Evolutionary conservation across 1,139 yeast species (phyloP).

Genomic region (Pichia sp.): DNA sequence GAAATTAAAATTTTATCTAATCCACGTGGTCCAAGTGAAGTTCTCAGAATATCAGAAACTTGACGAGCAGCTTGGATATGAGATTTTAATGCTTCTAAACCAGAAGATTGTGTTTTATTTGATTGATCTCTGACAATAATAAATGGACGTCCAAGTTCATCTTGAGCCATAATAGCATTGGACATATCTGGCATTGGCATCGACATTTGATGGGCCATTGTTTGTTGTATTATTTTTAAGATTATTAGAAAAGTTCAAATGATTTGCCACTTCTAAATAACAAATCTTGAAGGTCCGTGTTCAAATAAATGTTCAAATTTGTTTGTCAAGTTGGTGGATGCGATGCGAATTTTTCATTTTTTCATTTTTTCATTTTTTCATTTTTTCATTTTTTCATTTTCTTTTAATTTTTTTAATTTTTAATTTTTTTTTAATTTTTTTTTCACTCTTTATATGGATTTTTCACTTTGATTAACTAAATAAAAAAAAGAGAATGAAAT

Average conservation of each 20-base stretch:
- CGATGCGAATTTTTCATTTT: background rate
- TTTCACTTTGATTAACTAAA: background rate
- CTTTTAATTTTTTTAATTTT: background rate
- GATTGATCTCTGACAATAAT: constrained; percentile 98
- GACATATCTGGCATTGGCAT: constrained; percentile 91
- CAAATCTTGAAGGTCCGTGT: too few relatives aligned
- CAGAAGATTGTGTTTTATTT: constrained; percentile 83
- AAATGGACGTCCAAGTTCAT: constrained; percentile 98
- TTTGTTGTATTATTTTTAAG: background rate
- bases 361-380: background rate
- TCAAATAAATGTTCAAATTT: too few relatives aligned
- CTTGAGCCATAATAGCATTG: constrained; percentile 97
- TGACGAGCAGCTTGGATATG: constrained; percentile 95
- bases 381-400: background rate
- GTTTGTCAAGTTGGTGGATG: background rate
- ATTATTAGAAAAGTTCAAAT: too few relatives aligned
- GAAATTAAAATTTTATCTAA: constrained; percentile 85
- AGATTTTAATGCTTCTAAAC: constrained; percentile 89
- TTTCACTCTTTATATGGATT: background rate
- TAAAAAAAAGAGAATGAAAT: background rate
- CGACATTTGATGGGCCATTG: constrained; percentile 29
- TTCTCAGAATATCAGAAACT: constrained; percentile 85
- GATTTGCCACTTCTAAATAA: too few relatives aligned
- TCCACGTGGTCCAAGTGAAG: constrained; percentile 97
- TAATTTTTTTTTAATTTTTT: constrained; percentile 1